phyloP scores from a whole-genome alignment of 352 stramenopile genomes.

The Aphanomyces invadans region DNA sequence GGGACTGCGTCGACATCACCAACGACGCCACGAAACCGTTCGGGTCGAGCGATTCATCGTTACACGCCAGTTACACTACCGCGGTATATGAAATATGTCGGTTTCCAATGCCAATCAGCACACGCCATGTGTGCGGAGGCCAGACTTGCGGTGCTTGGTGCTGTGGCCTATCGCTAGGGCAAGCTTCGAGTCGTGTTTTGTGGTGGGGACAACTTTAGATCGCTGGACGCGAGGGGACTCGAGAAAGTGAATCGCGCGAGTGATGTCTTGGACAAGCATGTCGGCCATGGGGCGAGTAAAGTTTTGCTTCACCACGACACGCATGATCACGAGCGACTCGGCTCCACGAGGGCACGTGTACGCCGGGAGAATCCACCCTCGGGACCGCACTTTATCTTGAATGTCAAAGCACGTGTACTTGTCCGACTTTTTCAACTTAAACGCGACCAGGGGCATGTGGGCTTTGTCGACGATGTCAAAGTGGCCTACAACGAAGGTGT shows the following conservation, averaged over 20 bases:
- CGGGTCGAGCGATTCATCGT: too few relatives aligned
- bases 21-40: too few relatives aligned
- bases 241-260: constrained; percentile 72
- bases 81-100: too few relatives aligned
- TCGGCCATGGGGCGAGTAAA: constrained; percentile 83
- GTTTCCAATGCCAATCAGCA: too few relatives aligned
- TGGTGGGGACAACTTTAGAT: not conserved
- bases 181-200: not conserved
- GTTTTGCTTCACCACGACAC: constrained; percentile 87
- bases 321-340: constrained; percentile 83
- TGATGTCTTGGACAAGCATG: constrained; percentile 82
- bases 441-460: constrained; percentile 87
- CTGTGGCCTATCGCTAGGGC: constrained; percentile 29
- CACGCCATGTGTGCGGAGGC: constrained; percentile 69
- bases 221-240: constrained; percentile 27
- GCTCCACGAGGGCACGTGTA: constrained; percentile 82
- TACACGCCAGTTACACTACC: too few relatives aligned
- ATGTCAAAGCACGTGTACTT: constrained; percentile 86
- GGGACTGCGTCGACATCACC: not conserved
- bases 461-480: constrained; percentile 86
- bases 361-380: constrained; percentile 85
- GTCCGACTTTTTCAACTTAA: constrained; percentile 59
- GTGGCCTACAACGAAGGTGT: constrained; percentile 35
- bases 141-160: constrained; percentile 65
- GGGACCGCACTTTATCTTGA: constrained; percentile 80